phyloP scores from a whole-genome alignment of 2,329 filamentous ascomycete species.

The Rhinocladiella similis region DNA sequence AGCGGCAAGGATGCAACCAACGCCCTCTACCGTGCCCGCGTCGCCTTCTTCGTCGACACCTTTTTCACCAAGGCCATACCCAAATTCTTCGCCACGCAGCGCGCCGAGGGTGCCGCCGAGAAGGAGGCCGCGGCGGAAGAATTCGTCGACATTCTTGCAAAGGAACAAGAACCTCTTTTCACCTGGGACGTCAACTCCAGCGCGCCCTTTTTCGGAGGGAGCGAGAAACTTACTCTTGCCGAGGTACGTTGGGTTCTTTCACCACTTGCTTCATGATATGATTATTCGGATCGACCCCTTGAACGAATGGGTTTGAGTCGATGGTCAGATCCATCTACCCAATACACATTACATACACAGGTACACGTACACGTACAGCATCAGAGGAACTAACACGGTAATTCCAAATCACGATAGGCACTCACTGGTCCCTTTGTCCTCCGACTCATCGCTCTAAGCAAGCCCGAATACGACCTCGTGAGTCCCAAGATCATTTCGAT shows the following conservation, averaged over 20 bases:
- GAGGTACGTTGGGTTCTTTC: conserved; percentile 56
- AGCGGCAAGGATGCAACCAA: background rate
- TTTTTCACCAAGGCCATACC: conserved; percentile 62
- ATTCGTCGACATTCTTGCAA: conserved; percentile 57
- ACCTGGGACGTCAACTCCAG: conserved; percentile 13
- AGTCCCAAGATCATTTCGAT: conserved; percentile 46
- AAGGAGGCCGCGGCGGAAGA: conserved; percentile 53
- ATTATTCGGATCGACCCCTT: no score
- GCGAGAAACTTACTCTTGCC: conserved; percentile 65
- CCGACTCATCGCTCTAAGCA: conserved; percentile 56
- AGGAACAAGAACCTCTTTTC: conserved; percentile 74
- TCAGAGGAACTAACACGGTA: no score
- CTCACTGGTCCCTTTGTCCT: conserved; percentile 67
- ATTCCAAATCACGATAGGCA: conserved; percentile 44
- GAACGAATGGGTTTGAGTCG: no score
- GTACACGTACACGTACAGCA: no score
- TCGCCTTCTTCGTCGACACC: conserved; percentile 71
- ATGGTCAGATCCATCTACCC: no score
- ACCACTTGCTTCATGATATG: background rate
- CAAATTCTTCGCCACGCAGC: conserved; percentile 43
- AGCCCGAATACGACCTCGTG: conserved; percentile 46
- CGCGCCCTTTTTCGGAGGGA: conserved; percentile 64
- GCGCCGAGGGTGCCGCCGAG: conserved; percentile 50
- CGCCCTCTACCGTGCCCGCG: conserved; percentile 64
- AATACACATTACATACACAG: no score